These are phyloP conservation scores for Roridomyces roridus DNA, from an alignment of 768 basidiomycete genomes.

Conservation along the genomic window DNA sequence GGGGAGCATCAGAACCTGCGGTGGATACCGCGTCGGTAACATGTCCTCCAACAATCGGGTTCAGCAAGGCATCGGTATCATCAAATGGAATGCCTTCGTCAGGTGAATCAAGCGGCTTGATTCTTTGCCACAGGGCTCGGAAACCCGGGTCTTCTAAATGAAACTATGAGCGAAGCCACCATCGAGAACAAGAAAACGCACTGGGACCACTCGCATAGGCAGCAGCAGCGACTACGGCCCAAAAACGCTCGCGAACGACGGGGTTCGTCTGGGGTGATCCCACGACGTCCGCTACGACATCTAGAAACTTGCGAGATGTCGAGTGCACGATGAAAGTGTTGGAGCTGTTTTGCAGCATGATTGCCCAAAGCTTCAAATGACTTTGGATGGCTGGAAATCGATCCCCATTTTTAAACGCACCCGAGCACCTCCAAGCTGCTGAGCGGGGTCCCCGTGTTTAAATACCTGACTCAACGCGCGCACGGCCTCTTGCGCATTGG, in stretches of 20 bases:
- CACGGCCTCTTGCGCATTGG: conserved; percentile 81
- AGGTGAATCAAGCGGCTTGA: conserved; percentile 81
- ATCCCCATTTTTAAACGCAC: conserved; percentile 43
- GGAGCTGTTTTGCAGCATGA: conserved; percentile 84
- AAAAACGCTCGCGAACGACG: conserved; percentile 77
- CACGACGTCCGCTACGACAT: conserved; percentile 77
- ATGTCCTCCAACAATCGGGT: too few species aligned
- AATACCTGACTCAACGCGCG: conserved; percentile 83
- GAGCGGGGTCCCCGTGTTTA: conserved; percentile 79
- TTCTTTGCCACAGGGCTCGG: conserved; percentile 75
- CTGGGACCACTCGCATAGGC: conserved; percentile 68
- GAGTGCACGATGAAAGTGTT: conserved; percentile 73
- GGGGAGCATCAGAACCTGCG: too few species aligned
- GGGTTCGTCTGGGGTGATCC: conserved; percentile 67
- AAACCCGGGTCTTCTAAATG: conserved; percentile 55
- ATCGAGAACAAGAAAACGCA: conserved; percentile 37
- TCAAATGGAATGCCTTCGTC: too few species aligned
- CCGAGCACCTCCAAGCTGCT: conserved; percentile 77
- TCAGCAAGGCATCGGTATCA: too few species aligned
- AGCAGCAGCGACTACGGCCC: conserved; percentile 83
- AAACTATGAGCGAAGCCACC: too few species aligned
- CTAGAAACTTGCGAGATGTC: conserved; percentile 76
- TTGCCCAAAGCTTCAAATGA: conserved; percentile 76
- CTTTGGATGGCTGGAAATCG: background rate
- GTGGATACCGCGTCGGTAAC: too few species aligned